phyloP scores from a whole-genome alignment of 2,329 filamentous ascomycete genomes.

The Talaromyces sp. region DNA sequence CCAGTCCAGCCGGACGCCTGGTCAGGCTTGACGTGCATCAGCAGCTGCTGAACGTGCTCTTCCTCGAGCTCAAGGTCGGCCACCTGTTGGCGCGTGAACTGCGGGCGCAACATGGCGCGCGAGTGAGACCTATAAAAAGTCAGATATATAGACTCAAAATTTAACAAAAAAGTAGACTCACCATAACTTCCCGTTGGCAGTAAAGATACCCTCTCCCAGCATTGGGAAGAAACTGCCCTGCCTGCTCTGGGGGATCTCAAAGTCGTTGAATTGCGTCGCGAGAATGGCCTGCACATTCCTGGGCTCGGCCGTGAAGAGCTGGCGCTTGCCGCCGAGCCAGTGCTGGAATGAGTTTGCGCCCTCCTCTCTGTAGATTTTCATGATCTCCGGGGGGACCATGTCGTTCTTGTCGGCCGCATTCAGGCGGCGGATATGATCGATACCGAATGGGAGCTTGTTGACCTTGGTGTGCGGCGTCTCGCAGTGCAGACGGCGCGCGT shows the following conservation, averaged over 20 bases:
- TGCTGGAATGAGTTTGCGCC: neutral
- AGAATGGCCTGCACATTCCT: conserved; percentile 77
- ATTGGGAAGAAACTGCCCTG: conserved; percentile 51
- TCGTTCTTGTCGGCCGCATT: neutral
- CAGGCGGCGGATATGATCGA: conserved; percentile 2
- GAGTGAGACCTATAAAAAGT: conserved; percentile 59
- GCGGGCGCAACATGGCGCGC: conserved; percentile 74
- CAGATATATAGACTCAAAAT: neutral
- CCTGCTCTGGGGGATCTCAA: conserved; percentile 70
- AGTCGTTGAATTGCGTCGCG: conserved; percentile 76
- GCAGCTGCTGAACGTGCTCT: conserved; percentile 56
- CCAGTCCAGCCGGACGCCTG: conserved; percentile 43
- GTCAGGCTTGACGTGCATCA: conserved; percentile 64
- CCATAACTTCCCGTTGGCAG: conserved; percentile 75
- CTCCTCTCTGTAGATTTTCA: neutral
- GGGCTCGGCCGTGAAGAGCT: conserved; percentile 26
- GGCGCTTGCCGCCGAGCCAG: neutral
- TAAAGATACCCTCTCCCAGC: conserved; percentile 42
- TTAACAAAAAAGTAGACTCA: conserved; percentile 20
- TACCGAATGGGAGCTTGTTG: conserved; percentile 2
- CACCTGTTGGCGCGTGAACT: conserved; percentile 80
- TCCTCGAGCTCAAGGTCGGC: conserved; percentile 79
- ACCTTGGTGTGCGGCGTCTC: neutral
- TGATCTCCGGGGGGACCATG: neutral
- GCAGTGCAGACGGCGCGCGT: conserved; percentile 1